A percentile compares a stretch with the other conserved stretches of the same genome.
Conservation (phyloP, 768 basidiomycete genomes). For the Peribolospora kevripleyi region DNA sequence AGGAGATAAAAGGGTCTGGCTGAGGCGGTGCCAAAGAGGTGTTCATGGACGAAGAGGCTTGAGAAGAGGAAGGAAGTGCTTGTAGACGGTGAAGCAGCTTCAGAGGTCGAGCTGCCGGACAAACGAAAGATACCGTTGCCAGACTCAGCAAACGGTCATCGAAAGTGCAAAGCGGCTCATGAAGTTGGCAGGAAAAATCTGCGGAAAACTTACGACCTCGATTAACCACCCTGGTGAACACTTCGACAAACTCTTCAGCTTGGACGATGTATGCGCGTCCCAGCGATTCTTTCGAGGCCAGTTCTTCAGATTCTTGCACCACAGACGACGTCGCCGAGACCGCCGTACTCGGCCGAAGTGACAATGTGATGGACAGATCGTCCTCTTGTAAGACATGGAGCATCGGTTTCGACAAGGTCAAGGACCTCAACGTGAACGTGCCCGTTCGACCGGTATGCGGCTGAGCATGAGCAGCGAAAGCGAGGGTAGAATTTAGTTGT, state of each 20-base stretch:
- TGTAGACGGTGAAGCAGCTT: neutral
- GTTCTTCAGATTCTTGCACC: conserved; percentile 3
- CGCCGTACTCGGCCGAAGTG: conserved; percentile 22
- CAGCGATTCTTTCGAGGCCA: conserved; percentile 21
- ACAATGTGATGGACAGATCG: conserved; percentile 35
- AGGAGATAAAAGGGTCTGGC: conserved; percentile 26
- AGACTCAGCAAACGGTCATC: too few relatives aligned
- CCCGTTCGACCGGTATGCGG: conserved; percentile 54
- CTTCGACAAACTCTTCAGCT: conserved; percentile 38
- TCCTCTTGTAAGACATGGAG: conserved; percentile 50
- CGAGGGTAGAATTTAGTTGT: neutral
- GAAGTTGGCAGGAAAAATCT: neutral
- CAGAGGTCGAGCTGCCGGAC: neutral
- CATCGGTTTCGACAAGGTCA: conserved; percentile 55
- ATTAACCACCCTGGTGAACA: conserved; percentile 37
- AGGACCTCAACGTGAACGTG: conserved; percentile 47
- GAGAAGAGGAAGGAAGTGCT: neutral
- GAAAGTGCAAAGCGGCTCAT: neutral
- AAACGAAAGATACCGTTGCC: too few relatives aligned
- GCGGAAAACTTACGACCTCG: conserved; percentile 32
- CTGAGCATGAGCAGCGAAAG: conserved; percentile 22
- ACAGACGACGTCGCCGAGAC: conserved; percentile 6
- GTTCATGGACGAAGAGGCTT: conserved; percentile 27
- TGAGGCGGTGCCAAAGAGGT: conserved; percentile 31
- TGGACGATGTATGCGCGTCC: conserved; percentile 24